Evolutionary conservation across 2,329 filamentous ascomycete species (phyloP).

Genomic region (Colletotrichum eleusines): DNA sequence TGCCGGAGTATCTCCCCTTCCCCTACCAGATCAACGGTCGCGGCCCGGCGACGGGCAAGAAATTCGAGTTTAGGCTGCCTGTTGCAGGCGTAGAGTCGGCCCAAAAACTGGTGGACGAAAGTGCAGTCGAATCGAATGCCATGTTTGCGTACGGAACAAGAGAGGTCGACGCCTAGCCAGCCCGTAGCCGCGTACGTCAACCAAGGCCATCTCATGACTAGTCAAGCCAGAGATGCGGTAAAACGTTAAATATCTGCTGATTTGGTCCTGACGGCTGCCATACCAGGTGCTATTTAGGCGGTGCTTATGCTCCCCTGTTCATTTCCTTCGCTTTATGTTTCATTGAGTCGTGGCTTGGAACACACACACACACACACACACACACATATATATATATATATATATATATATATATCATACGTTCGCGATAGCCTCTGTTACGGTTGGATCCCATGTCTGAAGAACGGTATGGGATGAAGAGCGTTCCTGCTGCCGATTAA

Average conservation of each 20-base stretch:
- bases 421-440: constrained; percentile 17
- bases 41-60: constrained; percentile 30
- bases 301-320: background rate
- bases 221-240: background rate
- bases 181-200: background rate
- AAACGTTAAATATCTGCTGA: background rate
- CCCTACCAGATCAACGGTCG: constrained; percentile 51
- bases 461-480: constrained; percentile 17
- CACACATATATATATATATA: too few species aligned
- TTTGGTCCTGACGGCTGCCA: background rate
- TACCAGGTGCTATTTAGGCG: background rate
- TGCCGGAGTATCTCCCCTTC: constrained; percentile 71
- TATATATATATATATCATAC: too few species aligned
- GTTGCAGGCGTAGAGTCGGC: constrained; percentile 50
- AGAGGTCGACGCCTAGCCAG: constrained; percentile 31
- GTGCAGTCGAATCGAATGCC: constrained; percentile 49
- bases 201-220: background rate
- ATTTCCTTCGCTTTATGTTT: background rate
- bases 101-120: constrained; percentile 49
- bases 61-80: constrained; percentile 50
- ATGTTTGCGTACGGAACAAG: constrained; percentile 45
- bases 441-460: constrained; percentile 11
- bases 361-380: too few species aligned
- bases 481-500: constrained; percentile 14
- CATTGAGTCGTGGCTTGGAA: constrained; percentile 4